These are phyloP conservation scores for Pichia californica DNA, from an alignment of 805 yeast species.

Conservation along the genomic window DNA sequence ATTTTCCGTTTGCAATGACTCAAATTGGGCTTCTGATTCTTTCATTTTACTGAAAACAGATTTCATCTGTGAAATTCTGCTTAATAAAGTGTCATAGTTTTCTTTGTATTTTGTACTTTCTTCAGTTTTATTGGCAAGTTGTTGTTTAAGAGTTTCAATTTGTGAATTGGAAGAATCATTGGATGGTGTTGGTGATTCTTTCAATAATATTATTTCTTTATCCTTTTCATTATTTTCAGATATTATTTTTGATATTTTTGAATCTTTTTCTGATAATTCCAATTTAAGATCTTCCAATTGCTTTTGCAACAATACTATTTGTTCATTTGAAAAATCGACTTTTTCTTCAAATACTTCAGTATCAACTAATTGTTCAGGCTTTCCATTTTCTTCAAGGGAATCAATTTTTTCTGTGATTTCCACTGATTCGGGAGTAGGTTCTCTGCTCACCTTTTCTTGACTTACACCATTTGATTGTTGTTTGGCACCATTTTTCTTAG, in stretches of 20 bases:
- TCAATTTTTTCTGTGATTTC: too few relatives aligned
- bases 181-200: neutral
- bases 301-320: constrained; percentile 2
- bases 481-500: constrained; percentile 4
- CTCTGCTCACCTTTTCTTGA: too few relatives aligned
- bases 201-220: neutral
- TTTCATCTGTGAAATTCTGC: constrained; percentile 67
- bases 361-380: neutral
- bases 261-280: neutral
- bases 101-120: constrained; percentile 54
- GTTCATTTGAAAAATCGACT: constrained; percentile 6
- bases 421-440: too few relatives aligned
- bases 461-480: neutral
- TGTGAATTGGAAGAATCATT: neutral
- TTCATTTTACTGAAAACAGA: constrained; percentile 68
- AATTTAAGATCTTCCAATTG: neutral
- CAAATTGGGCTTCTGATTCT: constrained; percentile 53
- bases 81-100: constrained; percentile 56
- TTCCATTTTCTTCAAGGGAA: too few relatives aligned
- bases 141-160: neutral
- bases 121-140: constrained; percentile 23
- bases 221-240: neutral
- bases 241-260: neutral
- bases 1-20: constrained; percentile 31
- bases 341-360: constrained; percentile 3